Base-by-base conservation (phyloP, 2,329 filamentous ascomycete genomes). In the Beauveria asiatica region DNA sequence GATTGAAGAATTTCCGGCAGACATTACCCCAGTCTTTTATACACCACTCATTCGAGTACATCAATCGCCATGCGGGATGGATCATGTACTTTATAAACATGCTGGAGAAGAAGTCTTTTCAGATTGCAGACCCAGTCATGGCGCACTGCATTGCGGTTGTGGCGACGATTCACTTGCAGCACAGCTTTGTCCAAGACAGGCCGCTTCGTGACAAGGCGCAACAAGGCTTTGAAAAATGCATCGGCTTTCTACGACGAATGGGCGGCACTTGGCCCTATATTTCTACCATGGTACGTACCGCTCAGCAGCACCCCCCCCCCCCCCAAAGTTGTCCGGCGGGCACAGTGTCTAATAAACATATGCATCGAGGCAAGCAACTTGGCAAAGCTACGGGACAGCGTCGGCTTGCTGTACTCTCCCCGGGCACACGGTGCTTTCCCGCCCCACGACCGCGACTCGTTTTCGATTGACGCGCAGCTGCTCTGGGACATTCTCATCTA, bases 21-120 rank as follows among this genome's bases (percentile, higher is more conserved):
- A 78, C 75, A 3, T 80, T 82, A 45, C 80, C 80, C 0, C 78
- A 82, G 55, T 78, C 80, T 1, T 83, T 82, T 21, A 72, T 83
- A 1, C 79, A 81, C 52, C 78, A 81, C 62, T 81, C 78, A 0
- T 78, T 77, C 13, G 79, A 82, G 58, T 70, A 79, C 27, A 80
- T 81, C 30, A 75, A 76, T 0, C 76, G 76, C 0, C 79, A 82
- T 62, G 77, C 78, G 0, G 76, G 76, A 1, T 82, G 80, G 80
- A 79, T 82, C 27, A 73, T 81, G 4, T 78, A 80, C 64, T 77
- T 80, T 53, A 74, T 82, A 50, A 75, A 80, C 51, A 76, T 61
- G 70, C 74, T 68, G 72, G 76, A 64, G 76, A 78, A 65, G 57
- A 68, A 70, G 55, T 68, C 67, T 0, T 79, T 80, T 59, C 68